Evolutionary conservation across 2,329 filamentous ascomycete genomes (phyloP).

Genomic region (Claviceps maximensis): DNA sequence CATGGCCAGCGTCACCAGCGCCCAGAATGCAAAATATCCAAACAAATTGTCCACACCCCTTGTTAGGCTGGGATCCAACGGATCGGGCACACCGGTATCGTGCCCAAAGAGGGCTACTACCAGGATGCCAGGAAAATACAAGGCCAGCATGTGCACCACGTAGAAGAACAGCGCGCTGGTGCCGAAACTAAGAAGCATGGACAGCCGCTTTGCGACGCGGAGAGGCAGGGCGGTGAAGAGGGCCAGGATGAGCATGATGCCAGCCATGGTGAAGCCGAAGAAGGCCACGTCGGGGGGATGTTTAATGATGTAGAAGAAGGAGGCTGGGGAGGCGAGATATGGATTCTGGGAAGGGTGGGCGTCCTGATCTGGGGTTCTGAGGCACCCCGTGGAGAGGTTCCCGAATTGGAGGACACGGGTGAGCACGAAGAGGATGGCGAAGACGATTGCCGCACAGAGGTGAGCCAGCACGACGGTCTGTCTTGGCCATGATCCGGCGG

Average conservation of each 20-base stretch:
- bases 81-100: conserved; percentile 15
- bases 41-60: conserved; percentile 24
- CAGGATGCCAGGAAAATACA: conserved; percentile 15
- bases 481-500: conserved; percentile 18
- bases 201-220: conserved; percentile 16
- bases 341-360: conserved; percentile 21
- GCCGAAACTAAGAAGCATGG: conserved; percentile 29
- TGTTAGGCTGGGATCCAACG: conserved; percentile 13
- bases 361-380: conserved; percentile 25
- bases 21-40: conserved; percentile 25
- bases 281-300: conserved; percentile 35
- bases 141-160: conserved; percentile 23
- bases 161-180: conserved; percentile 35
- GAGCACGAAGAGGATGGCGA: conserved; percentile 25
- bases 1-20: conserved; percentile 20
- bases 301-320: conserved; percentile 34
- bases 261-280: conserved; percentile 27
- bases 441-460: conserved; percentile 14
- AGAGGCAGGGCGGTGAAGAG: conserved; percentile 22
- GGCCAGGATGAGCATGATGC: conserved; percentile 26
- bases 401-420: conserved; percentile 29
- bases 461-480: conserved; percentile 17
- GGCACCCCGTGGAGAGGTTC: conserved; percentile 30
- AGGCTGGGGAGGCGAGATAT: conserved; percentile 25
- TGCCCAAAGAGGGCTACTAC: conserved; percentile 22